Base-by-base conservation (phyloP, 2,329 filamentous ascomycete genomes). In the Venturiaceae sp. region DNA sequence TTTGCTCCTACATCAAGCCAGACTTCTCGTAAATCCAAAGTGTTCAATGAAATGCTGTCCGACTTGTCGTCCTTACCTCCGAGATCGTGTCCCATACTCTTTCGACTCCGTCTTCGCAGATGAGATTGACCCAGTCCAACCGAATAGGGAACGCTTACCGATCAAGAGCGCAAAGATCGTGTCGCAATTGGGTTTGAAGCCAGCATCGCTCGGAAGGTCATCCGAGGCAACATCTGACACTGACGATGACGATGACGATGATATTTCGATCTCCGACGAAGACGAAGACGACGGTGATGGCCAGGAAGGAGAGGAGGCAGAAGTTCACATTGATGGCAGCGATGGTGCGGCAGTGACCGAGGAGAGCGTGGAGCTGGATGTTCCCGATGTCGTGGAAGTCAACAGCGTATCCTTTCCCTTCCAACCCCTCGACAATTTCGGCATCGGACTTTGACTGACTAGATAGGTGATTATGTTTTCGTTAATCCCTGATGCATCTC, bases 281-380 rank as follows among this genome's bases (percentile, higher is more conserved):
- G 46, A 21, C 14, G 21, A 52, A 52, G 46, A 26, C 13, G 13
- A 23, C 46, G 46, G 13, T 52, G 13, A 11, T 14, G 46, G 13
- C 46, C 13, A 52, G 11, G 46, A 52, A 14, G 74, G 74, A 60
- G 13, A 16, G 16, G 36, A 39, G 36, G 13, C 13, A 36, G 71
- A 75, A 41, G 66, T 81, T 2, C 74, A 77, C 32, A 77, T 83
- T 1, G 71, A 74, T 3, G 74, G 77, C 16, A 50, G 26, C 14
- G 44, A 50, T 30, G 82, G 81, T 1, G 72, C 84, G 4, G 80
- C 81, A 1, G 66, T 85, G 28, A 77, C 78, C 3, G 81, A 85
- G 64, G 81, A 83, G 65, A 79, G 76, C 46, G 75, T 82, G 16
- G 75, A 76, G 61, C 68, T 74, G 33, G 75, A 77, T 44, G 72